Percentiles rank a stretch among this genome's conserved stretches.
Evolutionary conservation across 164 flowering plant genomes (phyloP).

Genomic region (Protea cynaroides): DNA sequence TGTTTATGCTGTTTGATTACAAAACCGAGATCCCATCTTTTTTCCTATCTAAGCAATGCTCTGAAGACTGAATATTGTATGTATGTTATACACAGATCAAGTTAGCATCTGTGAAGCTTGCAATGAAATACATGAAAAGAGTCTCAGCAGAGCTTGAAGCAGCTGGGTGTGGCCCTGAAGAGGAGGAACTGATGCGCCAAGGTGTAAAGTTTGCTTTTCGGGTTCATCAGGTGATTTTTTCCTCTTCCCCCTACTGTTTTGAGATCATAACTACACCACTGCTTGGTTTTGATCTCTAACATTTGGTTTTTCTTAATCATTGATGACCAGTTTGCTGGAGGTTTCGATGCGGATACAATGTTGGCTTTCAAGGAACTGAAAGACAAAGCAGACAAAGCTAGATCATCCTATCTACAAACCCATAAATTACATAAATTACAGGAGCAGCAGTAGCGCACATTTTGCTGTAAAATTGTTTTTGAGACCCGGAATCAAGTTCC

Average conservation of each 20-base stretch:
- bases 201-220: conserved; percentile 91
- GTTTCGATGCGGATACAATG: conserved; percentile 95
- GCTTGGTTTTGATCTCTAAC: background rate
- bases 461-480: no score
- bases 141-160: conserved; percentile 80
- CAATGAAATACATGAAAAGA: conserved; percentile 87
- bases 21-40: no score
- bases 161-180: conserved; percentile 64
- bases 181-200: conserved; percentile 89
- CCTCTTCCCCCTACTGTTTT: background rate
- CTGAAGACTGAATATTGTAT: background rate
- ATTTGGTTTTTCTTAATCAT: background rate
- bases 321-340: conserved; percentile 80
- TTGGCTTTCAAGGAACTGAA: conserved; percentile 85
- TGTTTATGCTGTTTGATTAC: no score
- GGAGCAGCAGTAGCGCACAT: conserved; percentile 40
- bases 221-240: conserved; percentile 78
- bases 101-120: conserved; percentile 86
- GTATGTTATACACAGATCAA: conserved; percentile 54
- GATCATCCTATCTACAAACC: conserved; percentile 54
- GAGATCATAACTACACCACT: background rate
- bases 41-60: no score
- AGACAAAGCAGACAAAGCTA: conserved; percentile 72
- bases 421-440: conserved; percentile 40
- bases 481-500: no score